A percentile compares a stretch with the other conserved stretches of the same genome.
Conservation (phyloP, 208 protist species). For the Plasmodiophora brassicae region DNA sequence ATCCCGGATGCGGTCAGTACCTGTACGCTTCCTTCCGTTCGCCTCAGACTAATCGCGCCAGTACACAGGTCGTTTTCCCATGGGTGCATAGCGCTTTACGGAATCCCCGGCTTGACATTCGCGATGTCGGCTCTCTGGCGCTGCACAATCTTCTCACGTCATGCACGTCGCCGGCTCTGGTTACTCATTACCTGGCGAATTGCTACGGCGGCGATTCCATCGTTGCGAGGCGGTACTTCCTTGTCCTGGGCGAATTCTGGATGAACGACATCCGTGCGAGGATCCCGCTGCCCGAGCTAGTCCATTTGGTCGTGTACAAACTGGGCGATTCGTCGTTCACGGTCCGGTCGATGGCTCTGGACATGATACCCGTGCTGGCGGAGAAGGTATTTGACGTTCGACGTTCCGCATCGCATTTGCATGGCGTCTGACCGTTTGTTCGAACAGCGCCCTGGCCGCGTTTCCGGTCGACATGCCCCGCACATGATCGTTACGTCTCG, state of each 20-base stretch:
- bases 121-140: not conserved
- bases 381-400: slow-evolving; percentile 15
- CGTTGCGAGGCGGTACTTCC: not conserved
- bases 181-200: not conserved
- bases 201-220: not conserved
- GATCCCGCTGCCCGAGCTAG: not conserved
- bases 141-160: not conserved
- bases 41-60: too few relatives aligned
- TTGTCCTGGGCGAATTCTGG: not conserved
- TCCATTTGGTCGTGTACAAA: slow-evolving; percentile 19
- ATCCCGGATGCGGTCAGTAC: not conserved
- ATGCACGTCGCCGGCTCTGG: not conserved
- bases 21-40: too few relatives aligned
- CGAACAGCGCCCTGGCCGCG: not conserved
- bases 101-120: not conserved
- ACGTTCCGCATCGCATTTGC: not conserved
- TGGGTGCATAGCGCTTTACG: not conserved
- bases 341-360: slow-evolving; percentile 1
- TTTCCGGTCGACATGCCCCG: not conserved
- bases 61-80: too few relatives aligned
- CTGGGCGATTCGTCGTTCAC: slow-evolving; percentile 12
- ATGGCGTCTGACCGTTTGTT: not conserved
- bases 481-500: slow-evolving; percentile 4
- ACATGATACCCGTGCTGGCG: slow-evolving; percentile 7
- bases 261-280: not conserved